Evolutionary conservation across 148 eudicot genomes (phyloP).

Genomic region (Silene conica): DNA sequence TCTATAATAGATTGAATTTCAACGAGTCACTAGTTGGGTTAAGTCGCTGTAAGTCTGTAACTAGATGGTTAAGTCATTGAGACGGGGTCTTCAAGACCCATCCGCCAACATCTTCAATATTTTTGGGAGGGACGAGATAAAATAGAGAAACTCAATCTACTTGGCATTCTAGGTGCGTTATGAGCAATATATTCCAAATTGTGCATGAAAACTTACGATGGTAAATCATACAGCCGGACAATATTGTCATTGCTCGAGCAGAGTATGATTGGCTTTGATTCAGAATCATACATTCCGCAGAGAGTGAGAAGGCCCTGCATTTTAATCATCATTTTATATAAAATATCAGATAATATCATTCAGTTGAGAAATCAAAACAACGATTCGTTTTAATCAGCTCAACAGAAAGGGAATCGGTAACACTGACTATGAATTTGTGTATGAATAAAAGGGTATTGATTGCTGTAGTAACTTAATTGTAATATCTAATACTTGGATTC

Average conservation of each 20-base stretch:
- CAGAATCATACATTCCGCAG: constrained; percentile 88
- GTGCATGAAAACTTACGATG: constrained; percentile 65
- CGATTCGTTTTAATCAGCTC: not conserved
- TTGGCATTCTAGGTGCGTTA: not conserved
- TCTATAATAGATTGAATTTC: not conserved
- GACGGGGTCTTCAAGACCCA: not conserved
- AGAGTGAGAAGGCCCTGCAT: constrained; percentile 81
- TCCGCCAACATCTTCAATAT: not conserved
- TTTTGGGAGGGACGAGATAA: not conserved
- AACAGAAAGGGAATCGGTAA: too few species aligned
- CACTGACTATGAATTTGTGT: too few species aligned
- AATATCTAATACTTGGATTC: not conserved
- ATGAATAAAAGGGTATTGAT: not conserved
- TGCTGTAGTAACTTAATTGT: not conserved
- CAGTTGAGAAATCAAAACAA: not conserved
- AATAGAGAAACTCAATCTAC: not conserved
- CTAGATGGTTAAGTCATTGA: too few species aligned
- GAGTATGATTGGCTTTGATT: constrained; percentile 77
- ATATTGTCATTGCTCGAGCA: constrained; percentile 86
- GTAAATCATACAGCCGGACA: constrained; percentile 75
- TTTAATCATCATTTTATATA: constrained; percentile 10
- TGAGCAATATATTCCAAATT: not conserved
- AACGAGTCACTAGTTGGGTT: too few species aligned
- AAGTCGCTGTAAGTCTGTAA: too few species aligned
- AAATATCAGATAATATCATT: not conserved